These are phyloP conservation scores for Zalaria obscura DNA, from an alignment of 2,329 filamentous ascomycete genomes.

Conservation along the genomic window DNA sequence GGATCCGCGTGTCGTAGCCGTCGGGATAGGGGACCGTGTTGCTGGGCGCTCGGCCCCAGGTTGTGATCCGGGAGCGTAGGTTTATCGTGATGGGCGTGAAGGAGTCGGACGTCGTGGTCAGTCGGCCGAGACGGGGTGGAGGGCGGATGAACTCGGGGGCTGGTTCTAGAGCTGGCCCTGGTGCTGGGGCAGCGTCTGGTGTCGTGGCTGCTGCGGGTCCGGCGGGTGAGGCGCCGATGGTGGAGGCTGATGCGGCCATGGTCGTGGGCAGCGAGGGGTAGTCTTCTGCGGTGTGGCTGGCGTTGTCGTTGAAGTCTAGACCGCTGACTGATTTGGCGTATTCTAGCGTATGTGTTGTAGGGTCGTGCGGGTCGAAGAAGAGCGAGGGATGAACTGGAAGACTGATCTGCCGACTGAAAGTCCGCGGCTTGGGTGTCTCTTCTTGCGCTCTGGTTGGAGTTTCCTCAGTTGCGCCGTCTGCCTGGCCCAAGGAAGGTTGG, in stretches of 20 bases:
- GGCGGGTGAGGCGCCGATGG: not conserved
- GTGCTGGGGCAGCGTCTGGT: constrained; percentile 2
- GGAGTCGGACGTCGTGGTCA: constrained; percentile 54
- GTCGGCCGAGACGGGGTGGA: constrained; percentile 41
- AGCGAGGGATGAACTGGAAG: constrained; percentile 29
- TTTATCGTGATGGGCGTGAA: constrained; percentile 48
- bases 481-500: constrained; percentile 3
- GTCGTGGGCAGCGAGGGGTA: constrained; percentile 6
- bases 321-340: constrained; percentile 32
- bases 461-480: constrained; percentile 8
- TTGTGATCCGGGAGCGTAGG: constrained; percentile 52
- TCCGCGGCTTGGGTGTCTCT: constrained; percentile 3
- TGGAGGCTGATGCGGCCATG: constrained; percentile 1
- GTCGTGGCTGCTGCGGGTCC: not conserved
- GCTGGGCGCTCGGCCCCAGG: constrained; percentile 59
- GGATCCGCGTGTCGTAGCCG: constrained; percentile 53
- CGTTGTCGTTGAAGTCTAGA: constrained; percentile 23
- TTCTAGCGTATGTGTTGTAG: constrained; percentile 29
- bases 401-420: constrained; percentile 28
- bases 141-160: constrained; percentile 20
- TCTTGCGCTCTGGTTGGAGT: constrained; percentile 13
- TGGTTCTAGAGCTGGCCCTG: constrained; percentile 4
- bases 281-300: constrained; percentile 9
- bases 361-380: constrained; percentile 29
- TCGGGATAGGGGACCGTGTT: constrained; percentile 57